Percentiles rank a stretch among this genome's conserved stretches.
These are phyloP conservation scores for Lupinus albus DNA, from an alignment of 306 rosid species.

Conservation along the genomic window DNA sequence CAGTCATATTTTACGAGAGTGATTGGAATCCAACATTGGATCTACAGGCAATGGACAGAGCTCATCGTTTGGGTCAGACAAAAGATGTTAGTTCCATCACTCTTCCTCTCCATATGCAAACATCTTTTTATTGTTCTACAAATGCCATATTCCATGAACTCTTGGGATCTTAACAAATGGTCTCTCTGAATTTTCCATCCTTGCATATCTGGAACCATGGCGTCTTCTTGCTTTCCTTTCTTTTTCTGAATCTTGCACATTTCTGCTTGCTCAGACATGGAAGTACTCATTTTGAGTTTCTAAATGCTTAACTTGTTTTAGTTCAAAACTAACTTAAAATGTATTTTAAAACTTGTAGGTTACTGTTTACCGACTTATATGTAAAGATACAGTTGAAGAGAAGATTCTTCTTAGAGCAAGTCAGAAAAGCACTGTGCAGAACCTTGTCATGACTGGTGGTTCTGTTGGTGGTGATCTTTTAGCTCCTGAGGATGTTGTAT, in stretches of 20 bases:
- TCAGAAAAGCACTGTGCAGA: slow-evolving; percentile 96
- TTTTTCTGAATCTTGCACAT: slow-evolving; percentile 18
- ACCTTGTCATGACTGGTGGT: slow-evolving; percentile 99
- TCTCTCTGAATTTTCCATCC: slow-evolving; percentile 24
- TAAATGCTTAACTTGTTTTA: not conserved
- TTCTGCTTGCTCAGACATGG: slow-evolving; percentile 36
- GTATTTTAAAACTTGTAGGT: slow-evolving; percentile 56
- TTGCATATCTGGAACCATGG: slow-evolving; percentile 22
- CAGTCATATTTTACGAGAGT: slow-evolving; percentile 97
- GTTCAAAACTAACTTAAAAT: slow-evolving; percentile 29
- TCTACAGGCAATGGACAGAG: slow-evolving; percentile 99
- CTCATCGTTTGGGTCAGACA: slow-evolving; percentile 99
- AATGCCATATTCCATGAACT: slow-evolving; percentile 28
- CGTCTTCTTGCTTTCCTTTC: slow-evolving; percentile 4
- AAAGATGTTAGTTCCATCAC: slow-evolving; percentile 74
- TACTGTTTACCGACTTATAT: slow-evolving; percentile 93
- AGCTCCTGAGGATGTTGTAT: slow-evolving; percentile 98
- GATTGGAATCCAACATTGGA: slow-evolving; percentile 99
- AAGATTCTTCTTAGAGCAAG: slow-evolving; percentile 96
- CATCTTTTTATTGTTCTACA: slow-evolving; percentile 9
- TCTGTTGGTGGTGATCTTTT: slow-evolving; percentile 94
- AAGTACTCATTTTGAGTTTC: slow-evolving; percentile 7
- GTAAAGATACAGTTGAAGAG: slow-evolving; percentile 99
- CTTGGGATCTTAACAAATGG: not conserved
- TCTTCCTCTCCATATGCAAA: not conserved